phyloP scores from a whole-genome alignment of 805 yeast species.

The Saccharomycopsis olivae region DNA sequence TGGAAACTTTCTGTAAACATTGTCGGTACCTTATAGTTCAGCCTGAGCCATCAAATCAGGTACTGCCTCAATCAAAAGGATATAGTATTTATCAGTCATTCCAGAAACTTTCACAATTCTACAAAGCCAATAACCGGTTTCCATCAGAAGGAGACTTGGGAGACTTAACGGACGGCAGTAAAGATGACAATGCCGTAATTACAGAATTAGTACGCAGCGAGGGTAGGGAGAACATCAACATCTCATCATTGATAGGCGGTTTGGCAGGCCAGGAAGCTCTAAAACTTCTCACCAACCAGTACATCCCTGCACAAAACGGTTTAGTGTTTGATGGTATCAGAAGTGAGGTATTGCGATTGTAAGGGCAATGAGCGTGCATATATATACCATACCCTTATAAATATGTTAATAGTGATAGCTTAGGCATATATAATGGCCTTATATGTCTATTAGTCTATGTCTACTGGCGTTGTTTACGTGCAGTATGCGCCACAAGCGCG shows the following conservation, averaged over 20 bases:
- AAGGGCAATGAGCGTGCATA: background rate
- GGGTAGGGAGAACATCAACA: constrained; percentile 43
- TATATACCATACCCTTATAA: background rate
- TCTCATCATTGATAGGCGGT: constrained; percentile 71
- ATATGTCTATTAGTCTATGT: no score
- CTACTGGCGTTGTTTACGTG: no score
- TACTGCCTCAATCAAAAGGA: background rate
- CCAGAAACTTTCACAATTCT: background rate
- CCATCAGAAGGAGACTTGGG: background rate
- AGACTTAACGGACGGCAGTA: background rate
- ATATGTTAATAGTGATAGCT: background rate
- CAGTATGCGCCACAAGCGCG: no score
- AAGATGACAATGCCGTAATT: constrained; percentile 21
- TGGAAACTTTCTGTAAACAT: constrained; percentile 51
- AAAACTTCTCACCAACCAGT: constrained; percentile 68
- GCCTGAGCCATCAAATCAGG: constrained; percentile 22
- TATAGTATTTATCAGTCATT: background rate
- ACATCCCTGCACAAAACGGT: constrained; percentile 63
- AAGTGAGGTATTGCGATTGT: constrained; percentile 35
- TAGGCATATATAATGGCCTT: background rate
- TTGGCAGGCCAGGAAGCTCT: constrained; percentile 76
- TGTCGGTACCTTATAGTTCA: constrained; percentile 41
- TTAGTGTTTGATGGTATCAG: constrained; percentile 64
- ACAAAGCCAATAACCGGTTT: background rate
- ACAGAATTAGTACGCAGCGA: constrained; percentile 31